phyloP scores from a whole-genome alignment of 352 stramenopile genomes.

The Globisporangium nunn region DNA sequence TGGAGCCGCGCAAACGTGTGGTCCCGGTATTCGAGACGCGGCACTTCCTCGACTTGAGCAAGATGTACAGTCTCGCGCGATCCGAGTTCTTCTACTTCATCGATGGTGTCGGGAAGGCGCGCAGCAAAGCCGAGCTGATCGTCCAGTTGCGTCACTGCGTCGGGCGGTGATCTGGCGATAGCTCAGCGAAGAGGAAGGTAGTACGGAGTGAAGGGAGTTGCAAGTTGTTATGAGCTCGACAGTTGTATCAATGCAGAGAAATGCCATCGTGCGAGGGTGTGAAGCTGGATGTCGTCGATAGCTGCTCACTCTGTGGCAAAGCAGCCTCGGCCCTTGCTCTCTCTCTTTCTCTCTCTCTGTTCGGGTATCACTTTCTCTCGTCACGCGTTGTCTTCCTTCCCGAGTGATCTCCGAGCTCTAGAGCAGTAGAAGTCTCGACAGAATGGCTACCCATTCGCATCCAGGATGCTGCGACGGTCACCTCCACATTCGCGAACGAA shows the following conservation, averaged over 20 bases:
- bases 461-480: too few species aligned
- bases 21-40: constrained; percentile 45
- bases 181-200: too few species aligned
- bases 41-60: constrained; percentile 67
- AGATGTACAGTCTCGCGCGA: constrained; percentile 62
- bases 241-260: neutral
- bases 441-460: neutral
- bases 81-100: constrained; percentile 70
- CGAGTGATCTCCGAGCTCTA: too few species aligned
- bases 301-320: neutral
- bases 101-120: constrained; percentile 28
- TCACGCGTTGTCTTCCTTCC: too few species aligned
- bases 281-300: too few species aligned
- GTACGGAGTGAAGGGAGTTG: too few species aligned
- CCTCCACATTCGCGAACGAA: too few species aligned
- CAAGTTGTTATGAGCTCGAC: neutral
- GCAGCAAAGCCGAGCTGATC: constrained; percentile 34
- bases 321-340: too few species aligned
- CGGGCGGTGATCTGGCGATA: neutral
- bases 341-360: neutral
- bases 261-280: neutral
- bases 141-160: constrained; percentile 23
- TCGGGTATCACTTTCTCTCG: neutral
- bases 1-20: constrained; percentile 25
- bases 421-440: neutral